Base-by-base conservation (phyloP, 768 basidiomycete species). In the Mrakia gelida region DNA sequence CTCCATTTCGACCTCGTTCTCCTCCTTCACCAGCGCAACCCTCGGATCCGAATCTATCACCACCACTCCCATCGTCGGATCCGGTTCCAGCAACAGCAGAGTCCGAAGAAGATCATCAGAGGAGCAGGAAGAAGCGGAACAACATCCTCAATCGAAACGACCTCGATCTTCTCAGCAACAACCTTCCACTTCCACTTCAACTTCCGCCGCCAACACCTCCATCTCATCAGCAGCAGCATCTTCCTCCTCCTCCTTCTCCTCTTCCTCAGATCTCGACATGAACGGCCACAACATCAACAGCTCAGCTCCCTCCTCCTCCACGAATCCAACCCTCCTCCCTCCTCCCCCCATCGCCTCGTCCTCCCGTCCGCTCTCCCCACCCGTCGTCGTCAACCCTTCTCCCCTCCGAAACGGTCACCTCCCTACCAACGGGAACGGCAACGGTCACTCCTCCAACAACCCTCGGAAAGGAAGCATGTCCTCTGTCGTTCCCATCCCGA, bases 391-490 rank as follows among this genome's bases (percentile, higher is more conserved):
- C 52, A 28, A 73, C 38, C 72, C 72, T 41, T 73, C 72, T 32
- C 72, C 72, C 9, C 72, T 73, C 34, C 30, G 72, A 21, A 73
- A 73, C 56, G 72, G 72, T 38, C 72, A 73, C 56, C 8, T 73
- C 34, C 72, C 72, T 13, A 34, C 41, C n/a, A 30, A 41, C 13
- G 59, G 59, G 15, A 72, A 72, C 52, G 71, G 67, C 0, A 26
- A 73, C 52, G 52, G 52, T 13, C 52, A n/a, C 56, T 61, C 72
- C 21, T n/a, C 32, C 41, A 54, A 2, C 13, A 38, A n/a, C 38
- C 32, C n/a, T 41, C 52, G 54, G 16, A 23, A 32, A 68, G 38
- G 54, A 34, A 38, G 38, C 38, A 38, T 8, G 4, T 18, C 32
- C 32, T 38, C 63, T 28, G 67, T 34, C 32, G 41, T 70, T 7